phyloP scores from a whole-genome alignment of 1,284 basidiomycete genomes.

The Leccinum proliferum region DNA sequence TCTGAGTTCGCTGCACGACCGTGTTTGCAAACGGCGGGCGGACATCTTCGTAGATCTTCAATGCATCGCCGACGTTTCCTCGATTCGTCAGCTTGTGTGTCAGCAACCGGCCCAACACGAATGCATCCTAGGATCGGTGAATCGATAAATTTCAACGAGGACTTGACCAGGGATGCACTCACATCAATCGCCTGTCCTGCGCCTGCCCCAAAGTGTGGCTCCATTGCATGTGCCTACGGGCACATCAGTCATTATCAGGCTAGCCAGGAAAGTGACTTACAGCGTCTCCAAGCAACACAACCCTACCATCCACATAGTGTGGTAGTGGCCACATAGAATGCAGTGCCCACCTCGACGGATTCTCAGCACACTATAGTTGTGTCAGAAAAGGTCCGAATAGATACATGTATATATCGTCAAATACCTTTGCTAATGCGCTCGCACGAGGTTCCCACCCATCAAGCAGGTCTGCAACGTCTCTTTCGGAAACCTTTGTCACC shows the following conservation, averaged over 20 bases:
- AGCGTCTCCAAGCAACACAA: slow-evolving; percentile 34
- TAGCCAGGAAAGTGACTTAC: slow-evolving; percentile 11
- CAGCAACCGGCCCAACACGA: slow-evolving; percentile 31
- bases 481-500: slow-evolving; percentile 28
- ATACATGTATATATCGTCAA: neutral
- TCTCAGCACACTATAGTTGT: slow-evolving; percentile 13
- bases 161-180: neutral
- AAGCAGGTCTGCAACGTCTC: slow-evolving; percentile 30
- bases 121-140: slow-evolving; percentile 28
- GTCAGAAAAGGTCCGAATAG: slow-evolving; percentile 2
- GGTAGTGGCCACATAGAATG: slow-evolving; percentile 29
- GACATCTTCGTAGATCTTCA: slow-evolving; percentile 30
- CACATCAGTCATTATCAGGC: neutral
- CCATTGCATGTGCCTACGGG: slow-evolving; percentile 29
- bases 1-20: slow-evolving; percentile 7
- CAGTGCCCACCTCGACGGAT: slow-evolving; percentile 27
- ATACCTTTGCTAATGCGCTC: slow-evolving; percentile 35
- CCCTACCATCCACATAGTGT: slow-evolving; percentile 21
- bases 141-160: slow-evolving; percentile 17
- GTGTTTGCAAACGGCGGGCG: slow-evolving; percentile 25
- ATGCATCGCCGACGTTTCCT: slow-evolving; percentile 17
- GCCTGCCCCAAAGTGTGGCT: slow-evolving; percentile 28
- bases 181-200: slow-evolving; percentile 33
- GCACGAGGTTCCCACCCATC: slow-evolving; percentile 39
- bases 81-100: slow-evolving; percentile 23